These are phyloP conservation scores for Goffeauzyma gilvescens DNA, from an alignment of 768 basidiomycete genomes.

Conservation along the genomic window DNA sequence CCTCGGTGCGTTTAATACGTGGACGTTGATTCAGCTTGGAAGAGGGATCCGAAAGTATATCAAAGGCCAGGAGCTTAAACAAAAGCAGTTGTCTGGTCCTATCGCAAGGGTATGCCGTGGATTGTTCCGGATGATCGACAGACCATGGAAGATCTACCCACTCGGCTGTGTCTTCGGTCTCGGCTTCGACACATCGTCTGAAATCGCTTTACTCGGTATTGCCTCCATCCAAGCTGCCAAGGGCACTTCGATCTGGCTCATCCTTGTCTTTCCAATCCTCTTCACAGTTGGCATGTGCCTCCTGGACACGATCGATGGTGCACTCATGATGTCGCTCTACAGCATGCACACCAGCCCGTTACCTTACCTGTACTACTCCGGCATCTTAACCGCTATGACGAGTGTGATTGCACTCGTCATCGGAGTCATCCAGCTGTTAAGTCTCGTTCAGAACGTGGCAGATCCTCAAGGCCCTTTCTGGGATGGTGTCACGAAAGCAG, in stretches of 20 bases:
- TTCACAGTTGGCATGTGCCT: slow-evolving; percentile 9
- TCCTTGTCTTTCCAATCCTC: slow-evolving; percentile 4
- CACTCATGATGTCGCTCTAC: slow-evolving; percentile 4
- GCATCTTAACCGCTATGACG: slow-evolving; percentile 5
- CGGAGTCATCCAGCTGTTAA: slow-evolving; percentile 5
- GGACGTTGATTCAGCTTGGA: slow-evolving; percentile 2
- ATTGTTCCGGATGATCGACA: slow-evolving; percentile 7
- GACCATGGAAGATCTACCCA: slow-evolving; percentile 9
- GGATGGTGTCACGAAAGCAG: slow-evolving; percentile 5
- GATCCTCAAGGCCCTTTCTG: slow-evolving; percentile 7
- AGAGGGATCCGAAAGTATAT: not conserved
- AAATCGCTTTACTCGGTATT: slow-evolving; percentile 9
- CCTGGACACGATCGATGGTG: slow-evolving; percentile 6
- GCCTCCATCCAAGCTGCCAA: slow-evolving; percentile 5
- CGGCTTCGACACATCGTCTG: slow-evolving; percentile 11
- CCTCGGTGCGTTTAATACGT: slow-evolving; percentile 6
- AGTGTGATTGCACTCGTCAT: slow-evolving; percentile 5
- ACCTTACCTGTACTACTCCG: slow-evolving; percentile 9
- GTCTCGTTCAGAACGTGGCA: slow-evolving; percentile 5
- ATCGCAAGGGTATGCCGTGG: too few species aligned
- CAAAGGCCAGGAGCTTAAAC: slow-evolving; percentile 4
- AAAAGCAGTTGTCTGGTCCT: slow-evolving; percentile 1
- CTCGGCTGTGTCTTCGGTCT: slow-evolving; percentile 8
- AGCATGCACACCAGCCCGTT: slow-evolving; percentile 7
- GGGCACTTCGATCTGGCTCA: slow-evolving; percentile 11